These are phyloP conservation scores for Colletotrichum trifolii DNA, from an alignment of 2,329 filamentous ascomycete species.

Conservation along the genomic window DNA sequence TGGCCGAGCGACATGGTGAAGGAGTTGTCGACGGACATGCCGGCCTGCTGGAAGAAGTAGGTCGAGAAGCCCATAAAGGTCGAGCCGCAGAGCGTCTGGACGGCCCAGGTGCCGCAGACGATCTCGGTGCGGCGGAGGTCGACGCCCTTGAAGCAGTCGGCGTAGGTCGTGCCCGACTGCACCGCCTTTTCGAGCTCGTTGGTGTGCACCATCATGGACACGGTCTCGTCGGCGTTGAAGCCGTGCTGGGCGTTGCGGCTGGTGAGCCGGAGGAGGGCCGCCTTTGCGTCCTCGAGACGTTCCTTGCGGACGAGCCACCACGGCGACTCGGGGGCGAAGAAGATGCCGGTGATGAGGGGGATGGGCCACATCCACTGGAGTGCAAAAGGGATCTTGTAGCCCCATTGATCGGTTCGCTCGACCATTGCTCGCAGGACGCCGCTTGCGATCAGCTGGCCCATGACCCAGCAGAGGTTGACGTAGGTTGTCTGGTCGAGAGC, in stretches of 20 bases:
- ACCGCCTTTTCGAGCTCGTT: constrained; percentile 58
- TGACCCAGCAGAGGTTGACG: constrained; percentile 62
- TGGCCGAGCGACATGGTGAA: constrained; percentile 55
- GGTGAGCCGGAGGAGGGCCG: constrained; percentile 52
- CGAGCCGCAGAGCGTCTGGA: constrained; percentile 53
- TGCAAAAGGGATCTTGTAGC: constrained; percentile 60
- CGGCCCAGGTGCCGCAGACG: constrained; percentile 52
- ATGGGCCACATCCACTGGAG: constrained; percentile 62
- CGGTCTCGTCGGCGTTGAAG: constrained; percentile 54
- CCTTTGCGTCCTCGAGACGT: constrained; percentile 51
- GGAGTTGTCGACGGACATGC: constrained; percentile 50
- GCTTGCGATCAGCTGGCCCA: constrained; percentile 59
- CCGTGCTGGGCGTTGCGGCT: constrained; percentile 41
- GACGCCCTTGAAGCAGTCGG: constrained; percentile 59
- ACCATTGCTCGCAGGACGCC: constrained; percentile 56
- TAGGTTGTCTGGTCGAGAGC: constrained; percentile 52
- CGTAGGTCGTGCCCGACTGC: constrained; percentile 54
- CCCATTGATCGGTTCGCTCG: constrained; percentile 51
- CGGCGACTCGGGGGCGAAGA: constrained; percentile 60
- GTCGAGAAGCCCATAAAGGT: constrained; percentile 48
- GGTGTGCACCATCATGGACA: constrained; percentile 65
- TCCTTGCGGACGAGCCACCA: constrained; percentile 61
- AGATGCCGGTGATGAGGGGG: constrained; percentile 54
- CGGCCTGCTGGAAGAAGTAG: constrained; percentile 58
- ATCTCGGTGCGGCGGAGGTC: constrained; percentile 60